Evolutionary conservation across 495 filamentous ascomycete species (phyloP).

Genomic region (Hyaloscypha variabilis): DNA sequence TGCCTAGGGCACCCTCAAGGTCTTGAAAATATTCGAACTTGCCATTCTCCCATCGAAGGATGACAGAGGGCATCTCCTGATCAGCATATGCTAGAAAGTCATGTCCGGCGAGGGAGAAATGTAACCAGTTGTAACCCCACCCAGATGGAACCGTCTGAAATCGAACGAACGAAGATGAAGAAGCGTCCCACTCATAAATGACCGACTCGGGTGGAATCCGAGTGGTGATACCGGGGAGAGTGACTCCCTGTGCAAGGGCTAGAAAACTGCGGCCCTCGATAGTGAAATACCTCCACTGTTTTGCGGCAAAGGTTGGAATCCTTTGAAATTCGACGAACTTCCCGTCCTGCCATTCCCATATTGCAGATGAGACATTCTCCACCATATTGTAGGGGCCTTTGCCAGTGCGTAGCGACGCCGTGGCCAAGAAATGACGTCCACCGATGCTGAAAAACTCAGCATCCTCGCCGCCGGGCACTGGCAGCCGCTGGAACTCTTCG

Average conservation of each 20-base stretch:
- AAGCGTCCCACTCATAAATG: not conserved
- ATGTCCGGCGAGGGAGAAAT: not conserved
- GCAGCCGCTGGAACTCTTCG: slow-evolving; percentile 2
- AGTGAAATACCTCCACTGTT: slow-evolving; percentile 2
- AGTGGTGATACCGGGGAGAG: not conserved
- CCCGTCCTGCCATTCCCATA: not conserved
- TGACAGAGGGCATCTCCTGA: not conserved
- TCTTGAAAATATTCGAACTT: not conserved
- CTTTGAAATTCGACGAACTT: not conserved
- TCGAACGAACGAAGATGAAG: not conserved
- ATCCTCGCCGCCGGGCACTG: slow-evolving; percentile 1
- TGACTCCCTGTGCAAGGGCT: slow-evolving; percentile 3
- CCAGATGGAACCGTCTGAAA: not conserved
- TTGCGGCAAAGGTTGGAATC: slow-evolving; percentile 9
- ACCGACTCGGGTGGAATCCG: not conserved
- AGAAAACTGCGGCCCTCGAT: not conserved
- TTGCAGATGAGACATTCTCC: not conserved
- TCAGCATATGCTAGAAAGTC: not conserved
- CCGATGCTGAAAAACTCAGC: not conserved
- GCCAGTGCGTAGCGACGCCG: not conserved
- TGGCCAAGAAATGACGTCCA: not conserved
- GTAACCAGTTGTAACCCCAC: not conserved
- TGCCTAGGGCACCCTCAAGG: not conserved
- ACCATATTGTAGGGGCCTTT: too few relatives aligned
- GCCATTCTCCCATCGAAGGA: not conserved